Base-by-base conservation (phyloP, 2,329 filamentous ascomycete species). In the Pseudogymnoascus sp. region DNA sequence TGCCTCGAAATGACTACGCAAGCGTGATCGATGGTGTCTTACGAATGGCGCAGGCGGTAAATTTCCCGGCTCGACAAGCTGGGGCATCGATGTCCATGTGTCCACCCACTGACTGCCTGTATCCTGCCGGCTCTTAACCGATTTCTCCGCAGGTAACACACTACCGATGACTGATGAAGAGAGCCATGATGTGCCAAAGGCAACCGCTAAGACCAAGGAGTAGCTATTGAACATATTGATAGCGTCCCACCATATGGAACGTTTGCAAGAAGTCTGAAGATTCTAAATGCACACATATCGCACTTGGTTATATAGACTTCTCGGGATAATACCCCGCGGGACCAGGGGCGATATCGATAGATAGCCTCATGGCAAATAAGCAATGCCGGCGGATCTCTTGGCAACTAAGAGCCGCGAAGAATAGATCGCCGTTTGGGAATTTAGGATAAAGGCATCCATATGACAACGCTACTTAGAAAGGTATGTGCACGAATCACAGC, bases 51-150 rank as follows among this genome's bases (percentile, higher is more conserved):
- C 70, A 0, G 81, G 80, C 8, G 86, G 85, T 18, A 88, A 76
- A 65, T 88, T 88, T 55, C 73, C 76, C 8, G 78, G 79, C 68
- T 88, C 86, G 1, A 83, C 83, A 40, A 86, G 73, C 69, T 88
- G 85, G 0, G 85, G 84, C 85, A 87, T 87, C 2, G 83, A 77
- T 0, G 82, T 81, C 86, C 85, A 88, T 1, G 81, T 84, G 64
- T 82, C 79, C 5, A 86, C 80, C 85, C 85, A 87, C 65, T 85
- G 82, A 45, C 76, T 68, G 33, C 72, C 72, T n/a, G 73, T 70
- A 62, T 52, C 48, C 29, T 55, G 48, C 9, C 48, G 27, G 21
- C 29, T 55, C 21, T 55, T 9, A 21, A 33, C 9, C 2, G 12
- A 33, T 4, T 33, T 2, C 9, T 7, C 29, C 21, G 12, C 18